phyloP scores from a whole-genome alignment of 2,329 filamentous ascomycete genomes.

The Cordyceps fumosorosea region DNA sequence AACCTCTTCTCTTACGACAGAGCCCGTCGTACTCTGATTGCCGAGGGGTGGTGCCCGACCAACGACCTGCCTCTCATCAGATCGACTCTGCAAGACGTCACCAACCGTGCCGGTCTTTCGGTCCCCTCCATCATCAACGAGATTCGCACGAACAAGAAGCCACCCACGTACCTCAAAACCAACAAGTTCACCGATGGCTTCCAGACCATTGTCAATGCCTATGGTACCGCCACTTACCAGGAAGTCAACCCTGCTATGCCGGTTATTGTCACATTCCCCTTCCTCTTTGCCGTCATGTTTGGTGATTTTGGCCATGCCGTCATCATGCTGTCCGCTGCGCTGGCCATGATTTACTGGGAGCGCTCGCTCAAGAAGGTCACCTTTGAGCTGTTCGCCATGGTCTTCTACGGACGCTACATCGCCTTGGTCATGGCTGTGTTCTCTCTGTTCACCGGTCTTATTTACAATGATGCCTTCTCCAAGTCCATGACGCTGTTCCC shows the following conservation, averaged over 20 bases:
- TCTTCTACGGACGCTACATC: constrained; percentile 97
- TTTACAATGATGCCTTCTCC: constrained; percentile 98
- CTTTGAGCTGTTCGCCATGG: constrained; percentile 96
- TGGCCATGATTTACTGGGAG: constrained; percentile 96
- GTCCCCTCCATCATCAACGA: constrained; percentile 98
- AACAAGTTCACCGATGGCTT: constrained; percentile 98
- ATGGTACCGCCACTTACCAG: constrained; percentile 93
- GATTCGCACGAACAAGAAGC: constrained; percentile 93
- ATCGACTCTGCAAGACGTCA: constrained; percentile 91
- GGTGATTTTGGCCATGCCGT: constrained; percentile 92
- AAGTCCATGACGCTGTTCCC: constrained; percentile 83
- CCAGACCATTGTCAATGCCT: constrained; percentile 98
- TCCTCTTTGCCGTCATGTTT: constrained; percentile 99
- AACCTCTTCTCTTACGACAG: constrained; percentile 97
- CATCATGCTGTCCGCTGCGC: constrained; percentile 77
- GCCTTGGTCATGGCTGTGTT: constrained; percentile 97
- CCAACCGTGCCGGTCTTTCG: constrained; percentile 89
- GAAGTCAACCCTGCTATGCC: constrained; percentile 95
- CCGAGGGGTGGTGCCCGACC: constrained; percentile 94
- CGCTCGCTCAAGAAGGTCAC: constrained; percentile 84
- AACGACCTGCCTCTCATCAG: constrained; percentile 86
- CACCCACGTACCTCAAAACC: constrained; percentile 93
- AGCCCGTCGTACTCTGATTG: constrained; percentile 90
- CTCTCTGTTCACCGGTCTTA: constrained; percentile 92
- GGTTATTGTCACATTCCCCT: constrained; percentile 97